phyloP scores from a whole-genome alignment of 345 rosid genomes.

The Psidium friedrichsthalianum region DNA sequence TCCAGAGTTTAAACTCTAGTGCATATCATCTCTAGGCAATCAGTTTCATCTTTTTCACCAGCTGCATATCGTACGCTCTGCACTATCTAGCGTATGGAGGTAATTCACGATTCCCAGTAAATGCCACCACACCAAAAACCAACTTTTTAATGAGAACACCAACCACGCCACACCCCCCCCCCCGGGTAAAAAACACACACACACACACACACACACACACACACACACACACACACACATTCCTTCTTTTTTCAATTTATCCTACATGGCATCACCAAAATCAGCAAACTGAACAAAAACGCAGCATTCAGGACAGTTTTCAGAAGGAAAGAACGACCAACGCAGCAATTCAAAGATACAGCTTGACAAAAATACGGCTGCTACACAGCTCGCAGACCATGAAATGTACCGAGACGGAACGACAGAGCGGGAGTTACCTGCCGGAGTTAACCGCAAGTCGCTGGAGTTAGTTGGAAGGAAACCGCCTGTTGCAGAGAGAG shows the following conservation, averaged over 20 bases:
- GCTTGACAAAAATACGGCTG: neutral
- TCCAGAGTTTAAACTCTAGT: neutral
- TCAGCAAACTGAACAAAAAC: neutral
- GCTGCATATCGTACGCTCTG: neutral
- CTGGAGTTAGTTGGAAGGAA: neutral
- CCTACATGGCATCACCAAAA: neutral
- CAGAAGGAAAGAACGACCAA: neutral
- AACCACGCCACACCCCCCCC: neutral
- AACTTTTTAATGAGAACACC: neutral
- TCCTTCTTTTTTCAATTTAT: neutral
- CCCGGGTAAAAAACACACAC: no score
- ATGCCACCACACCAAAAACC: neutral
- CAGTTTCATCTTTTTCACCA: neutral
- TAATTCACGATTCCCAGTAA: neutral
- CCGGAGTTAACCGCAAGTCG: neutral
- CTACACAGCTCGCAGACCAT: neutral
- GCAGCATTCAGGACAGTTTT: neutral
- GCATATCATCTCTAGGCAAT: neutral
- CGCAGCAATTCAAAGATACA: neutral
- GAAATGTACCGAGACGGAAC: neutral
- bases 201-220: no score
- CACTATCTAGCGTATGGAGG: neutral
- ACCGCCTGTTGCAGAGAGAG: neutral
- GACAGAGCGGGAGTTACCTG: neutral
- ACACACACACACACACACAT: no score